Conservation (phyloP, 441 rosid species). For the Erysimum cheiri region DNA sequence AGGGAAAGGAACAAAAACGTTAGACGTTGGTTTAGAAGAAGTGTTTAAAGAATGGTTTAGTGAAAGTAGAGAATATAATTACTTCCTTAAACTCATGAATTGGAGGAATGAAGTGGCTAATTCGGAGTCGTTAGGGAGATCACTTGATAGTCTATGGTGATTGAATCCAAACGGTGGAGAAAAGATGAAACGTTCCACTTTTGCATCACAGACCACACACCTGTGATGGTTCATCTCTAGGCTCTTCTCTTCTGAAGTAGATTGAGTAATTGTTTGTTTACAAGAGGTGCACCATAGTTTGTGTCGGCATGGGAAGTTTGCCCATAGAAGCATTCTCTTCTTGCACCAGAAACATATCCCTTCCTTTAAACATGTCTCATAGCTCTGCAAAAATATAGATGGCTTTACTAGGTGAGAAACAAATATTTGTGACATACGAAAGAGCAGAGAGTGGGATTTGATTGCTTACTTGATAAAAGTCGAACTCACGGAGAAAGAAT, state of each 20-base stretch:
- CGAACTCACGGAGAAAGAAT: constrained; percentile 80
- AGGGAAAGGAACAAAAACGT: no score
- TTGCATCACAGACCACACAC: constrained; percentile 75
- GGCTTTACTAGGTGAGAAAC: constrained; percentile 6
- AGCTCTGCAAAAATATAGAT: constrained; percentile 52
- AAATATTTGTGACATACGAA: not conserved
- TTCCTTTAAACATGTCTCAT: constrained; percentile 51
- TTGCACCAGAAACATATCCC: constrained; percentile 77
- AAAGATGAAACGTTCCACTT: constrained; percentile 55
- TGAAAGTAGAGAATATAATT: not conserved
- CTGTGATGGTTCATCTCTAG: constrained; percentile 47
- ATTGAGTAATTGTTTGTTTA: constrained; percentile 46
- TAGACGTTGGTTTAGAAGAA: no score
- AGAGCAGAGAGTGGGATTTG: constrained; percentile 9
- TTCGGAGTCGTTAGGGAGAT: constrained; percentile 7
- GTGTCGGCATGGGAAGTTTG: constrained; percentile 79
- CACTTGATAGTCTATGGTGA: constrained; percentile 25
- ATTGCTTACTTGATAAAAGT: constrained; percentile 64
- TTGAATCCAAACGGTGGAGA: constrained; percentile 37
- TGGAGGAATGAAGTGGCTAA: constrained; percentile 28
- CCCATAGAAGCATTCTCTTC: constrained; percentile 55
- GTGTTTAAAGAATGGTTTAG: no score
- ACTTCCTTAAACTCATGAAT: constrained; percentile 21
- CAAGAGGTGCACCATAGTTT: constrained; percentile 78
- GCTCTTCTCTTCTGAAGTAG: constrained; percentile 40